Evolutionary conservation across 2,329 filamentous ascomycete genomes (phyloP).

Genomic region (Phialophora expanda): DNA sequence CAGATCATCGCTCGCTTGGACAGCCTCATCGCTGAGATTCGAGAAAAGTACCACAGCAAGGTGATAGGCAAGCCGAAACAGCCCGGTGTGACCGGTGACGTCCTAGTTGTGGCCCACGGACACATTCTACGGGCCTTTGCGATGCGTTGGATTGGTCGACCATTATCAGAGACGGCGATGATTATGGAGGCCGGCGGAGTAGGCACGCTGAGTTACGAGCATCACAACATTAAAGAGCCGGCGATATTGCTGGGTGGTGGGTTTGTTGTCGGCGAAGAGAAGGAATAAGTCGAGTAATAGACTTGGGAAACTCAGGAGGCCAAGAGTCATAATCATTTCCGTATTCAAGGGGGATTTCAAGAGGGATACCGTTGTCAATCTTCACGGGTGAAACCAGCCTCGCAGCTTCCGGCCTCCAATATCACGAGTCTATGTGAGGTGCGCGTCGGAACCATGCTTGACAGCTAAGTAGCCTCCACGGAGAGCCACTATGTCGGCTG

Average conservation of each 20-base stretch:
- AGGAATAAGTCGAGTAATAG: constrained; percentile 11
- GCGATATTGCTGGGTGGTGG: constrained; percentile 78
- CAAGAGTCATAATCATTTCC: background rate
- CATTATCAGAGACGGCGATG: constrained; percentile 75
- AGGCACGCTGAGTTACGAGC: constrained; percentile 81
- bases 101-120: constrained; percentile 84
- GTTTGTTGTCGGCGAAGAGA: constrained; percentile 56
- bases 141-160: constrained; percentile 79
- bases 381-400: background rate
- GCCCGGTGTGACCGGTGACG: constrained; percentile 59
- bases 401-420: background rate
- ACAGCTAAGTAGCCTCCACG: background rate
- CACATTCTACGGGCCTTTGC: constrained; percentile 89
- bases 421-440: background rate
- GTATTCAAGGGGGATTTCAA: background rate
- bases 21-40: constrained; percentile 74
- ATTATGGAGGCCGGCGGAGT: constrained; percentile 89
- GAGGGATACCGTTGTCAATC: background rate
- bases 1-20: constrained; percentile 77
- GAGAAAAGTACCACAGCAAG: constrained; percentile 66
- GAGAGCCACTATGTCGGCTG: background rate
- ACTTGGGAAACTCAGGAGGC: background rate
- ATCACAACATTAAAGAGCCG: constrained; percentile 76
- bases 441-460: background rate
- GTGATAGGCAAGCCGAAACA: constrained; percentile 62